Base-by-base conservation (phyloP, 1,284 basidiomycete genomes). In the Cryptococcus hybrid region DNA sequence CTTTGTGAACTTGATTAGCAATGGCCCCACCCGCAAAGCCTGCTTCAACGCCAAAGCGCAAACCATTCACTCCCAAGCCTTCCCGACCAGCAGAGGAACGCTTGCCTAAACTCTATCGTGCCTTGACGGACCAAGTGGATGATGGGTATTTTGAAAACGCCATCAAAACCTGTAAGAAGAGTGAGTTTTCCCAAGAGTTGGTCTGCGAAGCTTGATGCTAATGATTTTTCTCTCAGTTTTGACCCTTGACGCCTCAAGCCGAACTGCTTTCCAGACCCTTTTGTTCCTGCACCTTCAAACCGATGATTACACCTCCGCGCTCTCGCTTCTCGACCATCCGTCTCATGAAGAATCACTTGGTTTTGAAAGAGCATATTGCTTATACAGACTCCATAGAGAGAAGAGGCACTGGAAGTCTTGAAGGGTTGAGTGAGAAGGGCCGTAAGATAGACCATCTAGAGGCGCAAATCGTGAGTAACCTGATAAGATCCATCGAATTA, bases 141-240 rank as follows among this genome's bases (percentile, higher is more conserved):
- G 88, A 88, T 38, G 88, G 87, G 2, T 86, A 90, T 77, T 87
- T 88, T 71, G 78, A 80, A 56, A 90, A 88, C 72, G 89, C 89
- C 36, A 82, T 90, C 71, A 90, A 87, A 83, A 92, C 90, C 60
- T 92, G 89, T 81, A 88, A 90, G 78, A 90, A 90, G 80, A 88
- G 90, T 89, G 68, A 64, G 85, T 83, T 57, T 37, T 8, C 2
- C 5, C 3, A 9, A 37, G 5, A 11, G 30, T 30, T 36, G 30
- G 47, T 15, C 30, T 30, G 15, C 39, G 35, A 47, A 15, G 9
- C 38, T 13, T 15, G 4, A 11, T 39, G 13, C 5, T 45, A 43
- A 42, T 30, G 50, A 54, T 58, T 18, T 54, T 36, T 3, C 7
- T 15, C 39, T 11, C 56, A 92, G 91, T 92, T 61, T 81, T 92